Evolutionary conservation across 2,329 filamentous ascomycete species (phyloP).

Genomic region (Calonectria leucothoes): DNA sequence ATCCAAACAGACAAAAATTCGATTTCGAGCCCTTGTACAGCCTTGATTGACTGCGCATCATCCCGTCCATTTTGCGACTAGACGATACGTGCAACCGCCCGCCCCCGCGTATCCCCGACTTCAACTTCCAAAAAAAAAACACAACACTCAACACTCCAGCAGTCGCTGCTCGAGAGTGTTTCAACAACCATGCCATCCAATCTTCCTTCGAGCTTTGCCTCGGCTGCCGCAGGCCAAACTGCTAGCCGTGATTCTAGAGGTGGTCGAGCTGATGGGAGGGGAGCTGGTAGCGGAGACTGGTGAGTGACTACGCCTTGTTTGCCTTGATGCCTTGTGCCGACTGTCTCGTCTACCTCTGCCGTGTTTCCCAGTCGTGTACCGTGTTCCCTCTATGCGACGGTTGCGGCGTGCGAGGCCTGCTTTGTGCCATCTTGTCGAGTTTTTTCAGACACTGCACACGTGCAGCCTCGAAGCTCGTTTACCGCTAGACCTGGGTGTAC

Average conservation of each 20-base stretch:
- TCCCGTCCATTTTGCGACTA: conserved; percentile 29
- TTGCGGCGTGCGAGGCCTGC: neutral
- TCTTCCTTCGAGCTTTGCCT: conserved; percentile 86
- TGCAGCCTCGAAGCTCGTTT: conserved; percentile 13
- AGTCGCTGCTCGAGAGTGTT: conserved; percentile 27
- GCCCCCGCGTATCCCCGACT: conserved; percentile 23
- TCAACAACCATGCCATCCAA: conserved; percentile 72
- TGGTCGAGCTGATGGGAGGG: conserved; percentile 69
- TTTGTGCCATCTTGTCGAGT: conserved; percentile 4
- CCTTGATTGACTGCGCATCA: conserved; percentile 33
- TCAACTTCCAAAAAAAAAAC: conserved; percentile 9
- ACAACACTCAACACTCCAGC: conserved; percentile 15
- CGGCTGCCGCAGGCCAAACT: conserved; percentile 82
- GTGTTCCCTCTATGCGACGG: conserved; percentile 12
- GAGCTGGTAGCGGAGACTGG: conserved; percentile 76
- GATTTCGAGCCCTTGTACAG: conserved; percentile 30
- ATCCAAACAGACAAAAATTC: conserved; percentile 27
- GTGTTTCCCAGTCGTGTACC: conserved; percentile 31
- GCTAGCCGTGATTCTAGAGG: conserved; percentile 69
- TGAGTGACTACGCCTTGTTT: conserved; percentile 58
- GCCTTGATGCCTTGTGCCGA: conserved; percentile 17
- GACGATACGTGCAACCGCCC: conserved; percentile 37
- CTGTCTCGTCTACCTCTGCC: conserved; percentile 21
- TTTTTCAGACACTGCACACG: conserved; percentile 7
- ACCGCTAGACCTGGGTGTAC: conserved; percentile 11